A percentile compares a stretch with the other conserved stretches of the same genome.
Conservation (phyloP, 805 yeast genomes). For the Candida saitoana region DNA sequence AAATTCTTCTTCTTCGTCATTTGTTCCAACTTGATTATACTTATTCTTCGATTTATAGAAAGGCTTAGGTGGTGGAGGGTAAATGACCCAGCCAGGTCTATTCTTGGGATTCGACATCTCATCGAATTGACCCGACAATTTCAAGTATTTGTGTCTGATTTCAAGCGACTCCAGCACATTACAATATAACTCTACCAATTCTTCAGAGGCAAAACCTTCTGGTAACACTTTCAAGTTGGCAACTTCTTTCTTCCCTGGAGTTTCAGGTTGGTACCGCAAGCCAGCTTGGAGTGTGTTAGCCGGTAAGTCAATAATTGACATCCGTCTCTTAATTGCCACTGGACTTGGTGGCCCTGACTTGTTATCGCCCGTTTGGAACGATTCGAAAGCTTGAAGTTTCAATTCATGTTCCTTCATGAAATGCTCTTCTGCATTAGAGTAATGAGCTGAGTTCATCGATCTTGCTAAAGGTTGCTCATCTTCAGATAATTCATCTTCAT, state of each 20-base stretch:
- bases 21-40: slow-evolving; percentile 42
- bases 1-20: slow-evolving; percentile 44
- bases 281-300: slow-evolving; percentile 6
- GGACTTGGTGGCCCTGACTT: slow-evolving; percentile 11
- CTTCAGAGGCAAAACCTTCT: slow-evolving; percentile 62
- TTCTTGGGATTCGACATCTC: slow-evolving; percentile 85
- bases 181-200: slow-evolving; percentile 57
- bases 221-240: slow-evolving; percentile 16
- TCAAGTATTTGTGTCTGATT: slow-evolving; percentile 72
- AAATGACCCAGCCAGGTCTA: slow-evolving; percentile 63
- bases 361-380: slow-evolving; percentile 23
- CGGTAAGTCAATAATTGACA: slow-evolving; percentile 39
- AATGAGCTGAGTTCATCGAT: slow-evolving; percentile 48
- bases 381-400: slow-evolving; percentile 56
- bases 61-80: slow-evolving; percentile 93
- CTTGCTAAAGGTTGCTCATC: slow-evolving; percentile 8
- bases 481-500: slow-evolving; percentile 4
- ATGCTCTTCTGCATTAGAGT: slow-evolving; percentile 61
- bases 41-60: slow-evolving; percentile 60
- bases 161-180: slow-evolving; percentile 65
- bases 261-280: slow-evolving; percentile 6
- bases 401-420: slow-evolving; percentile 64
- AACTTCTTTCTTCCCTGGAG: slow-evolving; percentile 2
- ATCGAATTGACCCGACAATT: slow-evolving; percentile 59
- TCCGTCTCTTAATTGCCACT: slow-evolving; percentile 22